Evolutionary conservation across 2,329 filamentous ascomycete species (phyloP).

Genomic region (Spiromastix sp.): DNA sequence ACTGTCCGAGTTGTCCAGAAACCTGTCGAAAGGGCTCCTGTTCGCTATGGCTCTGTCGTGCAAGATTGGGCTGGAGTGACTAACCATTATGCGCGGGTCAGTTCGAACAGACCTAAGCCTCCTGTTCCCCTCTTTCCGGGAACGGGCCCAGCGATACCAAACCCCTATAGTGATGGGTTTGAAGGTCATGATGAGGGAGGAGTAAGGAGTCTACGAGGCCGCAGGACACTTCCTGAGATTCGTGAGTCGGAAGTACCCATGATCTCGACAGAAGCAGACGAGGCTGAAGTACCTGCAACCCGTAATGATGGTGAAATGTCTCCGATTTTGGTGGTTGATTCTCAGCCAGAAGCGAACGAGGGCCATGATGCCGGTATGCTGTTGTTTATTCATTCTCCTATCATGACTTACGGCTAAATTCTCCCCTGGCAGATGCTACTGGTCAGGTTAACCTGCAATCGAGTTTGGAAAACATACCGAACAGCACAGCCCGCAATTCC

Average conservation of each 20-base stretch:
- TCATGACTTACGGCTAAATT: background rate
- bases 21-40: constrained; percentile 14
- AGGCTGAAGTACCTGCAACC: background rate
- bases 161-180: background rate
- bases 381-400: background rate
- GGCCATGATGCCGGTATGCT: background rate
- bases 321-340: constrained; percentile 2
- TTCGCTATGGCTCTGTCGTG: constrained; percentile 24
- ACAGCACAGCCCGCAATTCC: no score
- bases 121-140: constrained; percentile 7
- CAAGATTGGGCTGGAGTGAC: constrained; percentile 22
- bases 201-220: background rate
- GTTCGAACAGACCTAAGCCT: background rate
- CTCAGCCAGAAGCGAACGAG: background rate
- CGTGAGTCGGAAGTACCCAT: background rate
- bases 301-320: background rate
- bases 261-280: background rate
- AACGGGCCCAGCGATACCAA: background rate
- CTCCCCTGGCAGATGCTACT: background rate
- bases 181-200: background rate
- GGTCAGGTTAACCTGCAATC: no score
- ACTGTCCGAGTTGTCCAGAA: constrained; percentile 25
- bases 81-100: background rate
- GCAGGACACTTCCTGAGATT: background rate
- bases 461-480: no score